Conservation (phyloP, 2,329 filamentous ascomycete genomes). For the Aspergillus sclerotialis region DNA sequence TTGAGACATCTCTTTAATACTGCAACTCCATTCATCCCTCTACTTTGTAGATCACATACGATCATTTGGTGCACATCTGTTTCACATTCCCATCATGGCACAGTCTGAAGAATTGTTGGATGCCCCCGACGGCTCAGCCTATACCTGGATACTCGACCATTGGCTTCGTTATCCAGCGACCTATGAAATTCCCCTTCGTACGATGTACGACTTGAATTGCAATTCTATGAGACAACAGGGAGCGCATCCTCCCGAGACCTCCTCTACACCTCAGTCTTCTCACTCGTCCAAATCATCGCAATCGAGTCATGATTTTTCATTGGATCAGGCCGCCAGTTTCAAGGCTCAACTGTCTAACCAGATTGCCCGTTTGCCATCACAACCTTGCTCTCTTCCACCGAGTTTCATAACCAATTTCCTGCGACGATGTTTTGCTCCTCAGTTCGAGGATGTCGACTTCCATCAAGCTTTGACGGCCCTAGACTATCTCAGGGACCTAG, state of each 20-base stretch:
- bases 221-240: conserved; percentile 39
- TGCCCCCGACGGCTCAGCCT: conserved; percentile 33
- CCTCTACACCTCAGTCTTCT: conserved; percentile 26
- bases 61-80: neutral
- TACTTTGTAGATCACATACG: conserved; percentile 1
- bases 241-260: conserved; percentile 24
- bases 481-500: conserved; percentile 60
- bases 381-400: conserved; percentile 56
- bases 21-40: neutral
- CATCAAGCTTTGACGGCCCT: conserved; percentile 58
- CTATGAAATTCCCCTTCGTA: conserved; percentile 60
- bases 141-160: conserved; percentile 53
- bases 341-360: conserved; percentile 41
- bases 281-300: conserved; percentile 20
- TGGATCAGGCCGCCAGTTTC: conserved; percentile 36
- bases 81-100: conserved; percentile 10
- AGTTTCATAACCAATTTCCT: conserved; percentile 58
- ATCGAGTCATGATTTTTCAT: conserved; percentile 12
- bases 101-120: conserved; percentile 12
- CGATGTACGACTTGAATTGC: conserved; percentile 62
- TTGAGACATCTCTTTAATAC: neutral
- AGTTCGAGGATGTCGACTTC: conserved; percentile 56
- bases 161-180: conserved; percentile 54
- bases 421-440: conserved; percentile 50
- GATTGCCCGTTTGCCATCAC: conserved; percentile 51